Percentiles rank a stretch among this genome's conserved stretches.
Conservation (phyloP, 257 asterid species). For the Sherardia arvensis region DNA sequence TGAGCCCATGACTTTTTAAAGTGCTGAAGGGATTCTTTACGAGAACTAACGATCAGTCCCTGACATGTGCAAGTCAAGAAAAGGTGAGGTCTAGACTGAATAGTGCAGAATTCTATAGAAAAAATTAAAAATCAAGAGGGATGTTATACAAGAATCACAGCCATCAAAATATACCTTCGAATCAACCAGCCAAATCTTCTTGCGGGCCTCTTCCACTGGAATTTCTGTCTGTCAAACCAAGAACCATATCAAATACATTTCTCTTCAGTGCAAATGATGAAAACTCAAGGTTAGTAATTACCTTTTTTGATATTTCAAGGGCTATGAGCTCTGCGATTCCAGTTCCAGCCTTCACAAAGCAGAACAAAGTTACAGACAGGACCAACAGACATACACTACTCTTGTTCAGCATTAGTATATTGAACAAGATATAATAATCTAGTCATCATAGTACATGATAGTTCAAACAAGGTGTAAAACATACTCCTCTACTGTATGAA, state of each 20-base stretch:
- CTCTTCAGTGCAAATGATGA: neutral
- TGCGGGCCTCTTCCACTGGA: constrained; percentile 61
- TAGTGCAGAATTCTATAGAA: no score
- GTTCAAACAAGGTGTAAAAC: no score
- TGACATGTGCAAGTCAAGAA: constrained; percentile 17
- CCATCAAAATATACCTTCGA: constrained; percentile 54
- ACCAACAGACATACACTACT: neutral
- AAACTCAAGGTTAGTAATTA: constrained; percentile 16
- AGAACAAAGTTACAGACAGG: constrained; percentile 18
- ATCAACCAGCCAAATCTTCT: constrained; percentile 92
- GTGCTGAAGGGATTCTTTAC: constrained; percentile 82
- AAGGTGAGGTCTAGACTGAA: constrained; percentile 9
- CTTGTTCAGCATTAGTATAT: neutral
- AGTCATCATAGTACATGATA: no score
- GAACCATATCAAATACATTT: constrained; percentile 9
- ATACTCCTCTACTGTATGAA: neutral
- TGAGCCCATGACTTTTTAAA: constrained; percentile 90
- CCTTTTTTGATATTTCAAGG: constrained; percentile 68
- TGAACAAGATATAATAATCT: neutral
- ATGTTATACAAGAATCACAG: constrained; percentile 3
- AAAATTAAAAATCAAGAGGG: neutral
- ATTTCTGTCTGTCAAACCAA: constrained; percentile 36
- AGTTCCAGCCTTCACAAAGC: constrained; percentile 73
- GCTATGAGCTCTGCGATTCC: constrained; percentile 97
- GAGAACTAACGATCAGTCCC: constrained; percentile 75